Percentiles rank a stretch among this genome's conserved stretches.
phyloP scores from a whole-genome alignment of 495 filamentous ascomycete species.

The Astrothelium macrocarpum region DNA sequence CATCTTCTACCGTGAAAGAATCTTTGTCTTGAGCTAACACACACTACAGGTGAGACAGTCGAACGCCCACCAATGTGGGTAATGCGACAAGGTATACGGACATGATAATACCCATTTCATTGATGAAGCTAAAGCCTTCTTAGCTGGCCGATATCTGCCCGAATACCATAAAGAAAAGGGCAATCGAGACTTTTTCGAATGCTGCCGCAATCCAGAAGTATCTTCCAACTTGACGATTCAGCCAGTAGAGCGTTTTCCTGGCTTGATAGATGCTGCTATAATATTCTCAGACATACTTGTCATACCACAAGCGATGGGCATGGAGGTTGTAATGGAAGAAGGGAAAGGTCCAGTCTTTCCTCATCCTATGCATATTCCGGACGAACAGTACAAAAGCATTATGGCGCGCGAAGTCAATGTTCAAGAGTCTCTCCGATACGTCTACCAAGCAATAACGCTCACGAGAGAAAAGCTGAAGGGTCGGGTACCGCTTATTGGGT shows the following conservation, averaged over 20 bases:
- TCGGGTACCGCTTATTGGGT: slow-evolving; percentile 88
- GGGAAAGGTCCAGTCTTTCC: slow-evolving; percentile 94
- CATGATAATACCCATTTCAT: not conserved
- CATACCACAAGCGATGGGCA: slow-evolving; percentile 94
- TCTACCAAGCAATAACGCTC: slow-evolving; percentile 87
- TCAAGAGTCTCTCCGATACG: slow-evolving; percentile 73
- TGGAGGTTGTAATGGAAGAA: slow-evolving; percentile 93
- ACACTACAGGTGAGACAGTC: slow-evolving; percentile 66
- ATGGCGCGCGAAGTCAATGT: slow-evolving; percentile 75
- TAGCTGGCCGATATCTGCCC: slow-evolving; percentile 92
- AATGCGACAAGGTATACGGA: slow-evolving; percentile 80
- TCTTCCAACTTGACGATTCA: slow-evolving; percentile 87
- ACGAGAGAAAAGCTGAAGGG: slow-evolving; percentile 81
- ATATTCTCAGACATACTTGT: slow-evolving; percentile 99
- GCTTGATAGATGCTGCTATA: slow-evolving; percentile 90
- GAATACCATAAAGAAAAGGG: slow-evolving; percentile 96
- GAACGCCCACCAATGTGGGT: slow-evolving; percentile 94
- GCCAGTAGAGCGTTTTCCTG: slow-evolving; percentile 81
- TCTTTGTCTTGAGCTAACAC: slow-evolving; percentile 11
- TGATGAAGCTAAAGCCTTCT: slow-evolving; percentile 4
- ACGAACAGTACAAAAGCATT: slow-evolving; percentile 69
- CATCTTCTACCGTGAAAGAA: slow-evolving; percentile 4
- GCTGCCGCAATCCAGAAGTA: slow-evolving; percentile 86
- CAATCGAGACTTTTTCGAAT: slow-evolving; percentile 85
- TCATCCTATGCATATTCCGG: slow-evolving; percentile 65